Evolutionary conservation across 2,329 filamentous ascomycete species (phyloP), one percentile per base, ranked within the genome.

Genomic region (Arthrobotrys megalospora): DNA sequence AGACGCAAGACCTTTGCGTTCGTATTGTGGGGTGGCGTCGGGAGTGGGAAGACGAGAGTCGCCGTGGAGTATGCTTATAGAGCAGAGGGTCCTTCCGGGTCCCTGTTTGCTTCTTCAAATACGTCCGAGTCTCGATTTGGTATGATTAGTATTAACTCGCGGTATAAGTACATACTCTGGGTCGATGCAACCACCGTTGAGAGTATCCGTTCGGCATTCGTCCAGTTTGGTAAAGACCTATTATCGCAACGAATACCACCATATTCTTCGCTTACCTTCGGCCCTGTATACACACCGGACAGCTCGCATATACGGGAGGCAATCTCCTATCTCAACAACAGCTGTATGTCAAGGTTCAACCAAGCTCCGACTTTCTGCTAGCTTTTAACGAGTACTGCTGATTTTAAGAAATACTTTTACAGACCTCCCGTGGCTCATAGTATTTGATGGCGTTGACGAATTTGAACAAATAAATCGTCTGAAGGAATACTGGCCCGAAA

Each of bases 1-100:
- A 10, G 10, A 24, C 16, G 5, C n/a, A 50, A 7, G 2, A 53
- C 50, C 2, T 16, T 3, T 8, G 12, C 32, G 6, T 72, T 72
- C n/a, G 38, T 65, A 6, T 28, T 73, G 8, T 60, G 34, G 36
- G 69, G 69, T 24, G 5, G 16, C 11, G 41, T 63, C 14, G 69
- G 69, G 10, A 28, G 14, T 14, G 69, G 69, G 16, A 73, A 73
- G 32, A 66, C 69, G 8, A 38, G 60, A 32, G 11, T 66, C 7
- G 69, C 60, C 0, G 14, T 73, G n/a, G 69, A 73, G 28, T 73
- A 58, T 48, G 47, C 19, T 19, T 41, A 71, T 19, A 14, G 38
- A 34, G 38, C 14, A 64, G 36, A n/a, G n/a, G 4, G 24, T 28
- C 5, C 2, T 28, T 28, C 24, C 2, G 24, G 2, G 5, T 28